A percentile compares a stretch with the other conserved stretches of the same genome.
phyloP scores from a whole-genome alignment of 2,329 filamentous ascomycete genomes.

The Penicillium oxalicum region DNA sequence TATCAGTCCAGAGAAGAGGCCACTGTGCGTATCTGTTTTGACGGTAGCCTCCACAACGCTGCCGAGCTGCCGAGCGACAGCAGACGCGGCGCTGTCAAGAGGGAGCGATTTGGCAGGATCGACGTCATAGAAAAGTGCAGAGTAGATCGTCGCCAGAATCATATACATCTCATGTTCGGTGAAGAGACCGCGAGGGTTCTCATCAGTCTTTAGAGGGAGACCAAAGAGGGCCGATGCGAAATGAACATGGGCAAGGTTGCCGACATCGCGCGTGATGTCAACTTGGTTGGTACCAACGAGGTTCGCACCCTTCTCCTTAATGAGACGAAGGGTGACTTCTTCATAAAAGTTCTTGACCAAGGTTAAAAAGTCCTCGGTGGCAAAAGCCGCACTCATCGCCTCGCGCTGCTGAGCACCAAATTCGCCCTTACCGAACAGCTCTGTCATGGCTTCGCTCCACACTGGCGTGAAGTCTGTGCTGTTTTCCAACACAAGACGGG shows the following conservation, averaged over 20 bases:
- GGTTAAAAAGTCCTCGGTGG: conserved; percentile 55
- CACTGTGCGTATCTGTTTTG: conserved; percentile 53
- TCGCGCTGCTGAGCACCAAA: conserved; percentile 48
- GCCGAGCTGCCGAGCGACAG: conserved; percentile 55
- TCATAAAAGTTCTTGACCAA: conserved; percentile 64
- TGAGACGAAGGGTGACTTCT: conserved; percentile 54
- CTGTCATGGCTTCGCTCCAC: conserved; percentile 59
- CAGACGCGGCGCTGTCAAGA: conserved; percentile 53
- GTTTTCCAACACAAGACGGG: conserved; percentile 57
- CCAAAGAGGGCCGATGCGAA: conserved; percentile 52
- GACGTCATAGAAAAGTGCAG: conserved; percentile 59
- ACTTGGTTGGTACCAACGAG: conserved; percentile 60
- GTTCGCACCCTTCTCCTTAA: conserved; percentile 60
- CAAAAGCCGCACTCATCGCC: conserved; percentile 54
- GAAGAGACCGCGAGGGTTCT: conserved; percentile 48
- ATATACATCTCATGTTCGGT: conserved; percentile 54
- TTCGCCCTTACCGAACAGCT: conserved; percentile 55
- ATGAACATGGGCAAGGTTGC: conserved; percentile 51
- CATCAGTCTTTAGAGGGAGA: conserved; percentile 51
- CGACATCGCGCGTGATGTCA: conserved; percentile 59
- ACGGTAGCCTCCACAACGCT: conserved; percentile 59
- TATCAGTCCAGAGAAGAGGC: conserved; percentile 50
- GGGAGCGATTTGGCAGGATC: conserved; percentile 63
- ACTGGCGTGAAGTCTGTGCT: conserved; percentile 57
- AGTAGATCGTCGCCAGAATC: conserved; percentile 60